Conservation (phyloP, 306 rosid genomes). For the Gillenia trifoliata region DNA sequence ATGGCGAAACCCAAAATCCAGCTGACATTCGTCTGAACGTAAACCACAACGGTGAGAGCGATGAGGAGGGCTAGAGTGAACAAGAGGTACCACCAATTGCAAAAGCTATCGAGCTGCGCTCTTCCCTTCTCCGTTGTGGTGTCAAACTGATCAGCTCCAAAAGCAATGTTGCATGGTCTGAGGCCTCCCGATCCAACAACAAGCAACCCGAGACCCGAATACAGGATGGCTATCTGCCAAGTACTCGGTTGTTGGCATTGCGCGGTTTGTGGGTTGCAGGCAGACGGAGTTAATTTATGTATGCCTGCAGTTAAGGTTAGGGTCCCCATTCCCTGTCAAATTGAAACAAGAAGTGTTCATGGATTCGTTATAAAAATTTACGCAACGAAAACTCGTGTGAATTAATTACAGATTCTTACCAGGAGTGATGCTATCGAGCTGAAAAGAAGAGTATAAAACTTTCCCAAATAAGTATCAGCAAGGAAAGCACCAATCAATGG, state of each 20-base stretch:
- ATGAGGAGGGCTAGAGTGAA: slow-evolving; percentile 46
- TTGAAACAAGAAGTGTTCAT: background rate
- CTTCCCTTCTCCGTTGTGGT: slow-evolving; percentile 40
- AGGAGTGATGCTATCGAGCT: slow-evolving; percentile 43
- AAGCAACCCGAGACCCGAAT: slow-evolving; percentile 36
- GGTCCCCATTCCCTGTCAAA: slow-evolving; percentile 46
- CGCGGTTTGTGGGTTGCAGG: slow-evolving; percentile 14
- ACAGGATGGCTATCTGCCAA: slow-evolving; percentile 38
- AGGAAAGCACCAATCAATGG: slow-evolving; percentile 53
- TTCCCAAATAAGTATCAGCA: slow-evolving; percentile 50
- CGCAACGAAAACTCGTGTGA: background rate
- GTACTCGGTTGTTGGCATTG: slow-evolving; percentile 33
- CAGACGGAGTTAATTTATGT: slow-evolving; percentile 37
- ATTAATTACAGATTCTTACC: slow-evolving; percentile 19
- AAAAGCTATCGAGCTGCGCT: slow-evolving; percentile 55
- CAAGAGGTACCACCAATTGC: slow-evolving; percentile 59
- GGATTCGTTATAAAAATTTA: background rate
- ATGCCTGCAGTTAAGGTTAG: slow-evolving; percentile 44
- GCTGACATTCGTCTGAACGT: slow-evolving; percentile 43
- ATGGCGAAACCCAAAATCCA: slow-evolving; percentile 54
- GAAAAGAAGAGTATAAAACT: slow-evolving; percentile 36
- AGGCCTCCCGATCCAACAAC: slow-evolving; percentile 50
- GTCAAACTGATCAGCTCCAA: slow-evolving; percentile 71
- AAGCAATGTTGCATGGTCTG: slow-evolving; percentile 72
- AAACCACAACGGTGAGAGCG: slow-evolving; percentile 49